phyloP scores from a whole-genome alignment of 805 yeast species.

The Pichia nanzhaoensis region DNA sequence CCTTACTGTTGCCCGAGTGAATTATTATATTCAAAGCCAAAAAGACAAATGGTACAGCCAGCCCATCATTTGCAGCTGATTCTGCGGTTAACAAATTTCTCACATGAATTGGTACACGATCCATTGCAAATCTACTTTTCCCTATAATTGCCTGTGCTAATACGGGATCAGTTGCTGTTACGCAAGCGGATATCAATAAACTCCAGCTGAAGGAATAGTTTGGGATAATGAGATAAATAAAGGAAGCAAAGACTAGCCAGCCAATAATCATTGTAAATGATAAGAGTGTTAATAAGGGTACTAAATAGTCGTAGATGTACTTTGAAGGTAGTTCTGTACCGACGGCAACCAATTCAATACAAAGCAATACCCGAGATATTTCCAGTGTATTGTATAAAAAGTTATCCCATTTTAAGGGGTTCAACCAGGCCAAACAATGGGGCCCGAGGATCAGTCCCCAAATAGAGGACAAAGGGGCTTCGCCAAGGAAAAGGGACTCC shows the following conservation, averaged over 20 bases:
- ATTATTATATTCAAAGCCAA: conserved; percentile 48
- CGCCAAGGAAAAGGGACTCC: conserved; percentile 54
- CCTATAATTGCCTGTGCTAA: conserved; percentile 65
- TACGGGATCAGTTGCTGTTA: conserved; percentile 73
- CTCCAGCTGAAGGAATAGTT: conserved; percentile 46
- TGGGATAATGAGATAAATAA: conserved; percentile 56
- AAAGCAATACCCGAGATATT: conserved; percentile 53
- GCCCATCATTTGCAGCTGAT: conserved; percentile 69
- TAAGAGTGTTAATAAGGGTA: conserved; percentile 45
- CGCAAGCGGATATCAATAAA: conserved; percentile 58
- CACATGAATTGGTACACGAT: conserved; percentile 51
- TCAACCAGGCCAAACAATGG: conserved; percentile 49
- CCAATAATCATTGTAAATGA: conserved; percentile 66
- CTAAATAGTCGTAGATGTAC: conserved; percentile 51
- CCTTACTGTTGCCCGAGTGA: conserved; percentile 40
- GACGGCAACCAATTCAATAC: conserved; percentile 62
- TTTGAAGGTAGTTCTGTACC: conserved; percentile 64
- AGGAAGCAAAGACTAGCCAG: conserved; percentile 57
- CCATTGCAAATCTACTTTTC: conserved; percentile 55
- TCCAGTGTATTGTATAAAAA: conserved; percentile 46
- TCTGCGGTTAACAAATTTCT: conserved; percentile 59
- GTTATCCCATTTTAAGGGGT: conserved; percentile 49
- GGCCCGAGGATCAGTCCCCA: conserved; percentile 57
- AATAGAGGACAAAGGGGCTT: conserved; percentile 54
- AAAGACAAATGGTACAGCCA: conserved; percentile 61